Base-by-base conservation (phyloP, 1,284 basidiomycete genomes). In the Austroboletus sp. region DNA sequence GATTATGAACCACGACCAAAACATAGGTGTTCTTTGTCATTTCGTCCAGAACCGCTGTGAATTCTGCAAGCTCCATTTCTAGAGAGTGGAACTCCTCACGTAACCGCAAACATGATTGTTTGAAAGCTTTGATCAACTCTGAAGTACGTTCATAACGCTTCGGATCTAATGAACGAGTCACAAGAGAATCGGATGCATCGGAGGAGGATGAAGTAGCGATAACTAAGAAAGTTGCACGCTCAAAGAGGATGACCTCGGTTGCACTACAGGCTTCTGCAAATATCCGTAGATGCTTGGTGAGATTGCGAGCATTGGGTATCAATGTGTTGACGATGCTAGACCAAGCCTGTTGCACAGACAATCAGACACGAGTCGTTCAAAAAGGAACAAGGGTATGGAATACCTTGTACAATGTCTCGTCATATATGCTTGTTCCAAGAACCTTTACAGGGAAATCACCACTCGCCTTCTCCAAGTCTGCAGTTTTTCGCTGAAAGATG, bases 361-460 rank as follows among this genome's bases (percentile, higher is more conserved):
- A 46, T 49, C 41, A 53, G 43, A 38, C 34, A 47, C 38, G 39
- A 34, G 19, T 15, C 23, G 41, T 27, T 19, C 23, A 25, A 25
- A 25, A 45, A 30, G 40, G 38, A 43, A 37, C 40, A 45, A 4
- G 37, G 32, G 33, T 10, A 16, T 37, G 11, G 60, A 76, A 53
- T 61, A 87, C 94, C 75, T 89, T 90, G 73, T 98, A 99, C 38
- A 99, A 69, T 53, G 88, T 93, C 67, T 98, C 95, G 65, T 99
- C 94, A 71, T 94, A 97, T 54, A 98, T 98, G 58, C 89, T 94
- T 17, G 95, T 98, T n/a, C 89, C 89, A 59, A 94, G 94, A 7
- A 88, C 79, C 21, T 76, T 80, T 45, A 85, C 70, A 17, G 66
- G 61, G 3, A 72, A 70, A 44, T 76, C 78, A 2, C 70, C 78